Base-by-base conservation (phyloP, 1,284 basidiomycete species). In the Butyriboletus appendiculatus region DNA sequence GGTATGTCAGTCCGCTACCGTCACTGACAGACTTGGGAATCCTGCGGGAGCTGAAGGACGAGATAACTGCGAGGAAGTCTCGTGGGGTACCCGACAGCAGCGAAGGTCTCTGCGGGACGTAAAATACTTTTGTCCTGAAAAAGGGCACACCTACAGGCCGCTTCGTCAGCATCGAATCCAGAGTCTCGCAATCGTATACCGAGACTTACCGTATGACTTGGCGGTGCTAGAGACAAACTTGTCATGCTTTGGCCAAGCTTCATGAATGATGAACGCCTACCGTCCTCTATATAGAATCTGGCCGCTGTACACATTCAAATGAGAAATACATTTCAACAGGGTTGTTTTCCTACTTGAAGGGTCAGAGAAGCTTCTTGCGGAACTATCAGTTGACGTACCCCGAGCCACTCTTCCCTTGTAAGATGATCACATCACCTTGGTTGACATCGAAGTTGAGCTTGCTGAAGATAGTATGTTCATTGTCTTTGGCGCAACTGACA, bases 91-190 rank as follows among this genome's bases (percentile, higher is more conserved):
- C 88, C 0, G 91, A 83, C n/a, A 94, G 81, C 15, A 94, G 75
- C 0, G 91, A 89, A 0, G 92, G 87, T 20, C 93, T 78, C 70
- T 95, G 93, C 0, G 92, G 92, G 40, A 94, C 85, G 66, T 95
- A 95, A 59, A 86, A 80, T 3, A 94, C 85, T 55, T 79, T 81
- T 0, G 88, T 91, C 49, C 93, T 83, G 72, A 84, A 95, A 26
- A 69, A 70, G 5, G 92, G 89, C 35, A 93, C 81, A 14, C 89
- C 91, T 90, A 62, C 7, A 14, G 24, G 26, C 20, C 32, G 26
- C 24, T 38, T 26, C 38, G 20, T 64, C 5, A 62, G 53, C 16
- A 39, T 34, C 15, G 10, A 37, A 37, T 26, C 37, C 12, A 24
- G 30, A 37, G 24, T 11, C 12, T 46, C 30, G 24, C 39, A 8